Percentiles rank a stretch among this genome's conserved stretches.
phyloP scores from a whole-genome alignment of 768 basidiomycete genomes.

The Boletus coccyginus region DNA sequence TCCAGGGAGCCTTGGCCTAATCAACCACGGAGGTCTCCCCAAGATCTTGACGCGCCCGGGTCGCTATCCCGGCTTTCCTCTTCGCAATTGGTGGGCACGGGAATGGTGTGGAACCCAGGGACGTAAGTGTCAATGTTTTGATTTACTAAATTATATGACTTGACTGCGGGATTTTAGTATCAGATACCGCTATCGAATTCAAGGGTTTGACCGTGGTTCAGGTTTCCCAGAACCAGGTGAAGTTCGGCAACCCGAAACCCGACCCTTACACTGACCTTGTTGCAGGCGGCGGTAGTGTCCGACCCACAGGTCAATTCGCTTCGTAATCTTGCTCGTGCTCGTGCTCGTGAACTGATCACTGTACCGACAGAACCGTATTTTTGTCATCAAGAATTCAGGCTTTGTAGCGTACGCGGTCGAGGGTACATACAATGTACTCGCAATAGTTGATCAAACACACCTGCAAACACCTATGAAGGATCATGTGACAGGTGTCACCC shows the following conservation, averaged over 20 bases:
- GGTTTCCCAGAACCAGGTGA: slow-evolving; percentile 77
- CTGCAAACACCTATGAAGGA: slow-evolving; percentile 59
- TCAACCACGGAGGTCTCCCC: slow-evolving; percentile 81
- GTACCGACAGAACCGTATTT: slow-evolving; percentile 56
- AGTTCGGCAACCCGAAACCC: neutral
- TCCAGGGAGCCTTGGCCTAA: slow-evolving; percentile 70
- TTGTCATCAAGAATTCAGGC: slow-evolving; percentile 76
- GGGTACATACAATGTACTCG: slow-evolving; percentile 75
- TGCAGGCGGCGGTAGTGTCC: slow-evolving; percentile 63
- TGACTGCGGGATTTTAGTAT: slow-evolving; percentile 44
- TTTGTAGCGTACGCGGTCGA: slow-evolving; percentile 77
- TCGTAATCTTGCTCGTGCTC: neutral
- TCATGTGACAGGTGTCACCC: slow-evolving; percentile 52
- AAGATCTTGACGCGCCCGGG: slow-evolving; percentile 74
- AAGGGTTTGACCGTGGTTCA: slow-evolving; percentile 81
- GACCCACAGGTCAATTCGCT: slow-evolving; percentile 51
- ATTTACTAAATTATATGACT: neutral
- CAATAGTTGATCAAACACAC: slow-evolving; percentile 84
- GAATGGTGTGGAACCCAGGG: slow-evolving; percentile 68
- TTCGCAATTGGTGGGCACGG: slow-evolving; percentile 85
- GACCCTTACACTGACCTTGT: neutral
- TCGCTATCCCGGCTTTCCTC: slow-evolving; percentile 72
- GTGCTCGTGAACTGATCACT: neutral
- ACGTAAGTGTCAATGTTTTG: slow-evolving; percentile 40
- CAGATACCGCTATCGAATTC: slow-evolving; percentile 80